phyloP scores from a whole-genome alignment of 2,329 filamentous ascomycete species.

The Fusarium sp. region DNA sequence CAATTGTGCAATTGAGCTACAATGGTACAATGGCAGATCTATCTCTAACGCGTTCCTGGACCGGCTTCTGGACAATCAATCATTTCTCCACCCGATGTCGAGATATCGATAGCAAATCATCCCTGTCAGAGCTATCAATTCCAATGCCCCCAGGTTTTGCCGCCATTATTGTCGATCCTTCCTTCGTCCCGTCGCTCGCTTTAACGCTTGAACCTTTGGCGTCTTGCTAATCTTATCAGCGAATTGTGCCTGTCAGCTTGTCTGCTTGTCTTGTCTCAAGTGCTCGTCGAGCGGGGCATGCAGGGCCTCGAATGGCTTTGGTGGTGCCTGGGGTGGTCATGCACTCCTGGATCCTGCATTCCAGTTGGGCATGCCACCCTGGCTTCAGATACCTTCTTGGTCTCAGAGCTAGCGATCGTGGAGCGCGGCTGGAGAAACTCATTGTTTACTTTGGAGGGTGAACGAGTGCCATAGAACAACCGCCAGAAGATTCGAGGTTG shows the following conservation, averaged over 20 bases:
- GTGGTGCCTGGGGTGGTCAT: constrained; percentile 27
- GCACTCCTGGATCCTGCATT: constrained; percentile 47
- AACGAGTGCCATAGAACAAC: constrained; percentile 17
- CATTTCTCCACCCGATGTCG: neutral
- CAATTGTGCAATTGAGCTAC: constrained; percentile 26
- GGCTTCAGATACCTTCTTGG: constrained; percentile 13
- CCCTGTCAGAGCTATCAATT: constrained; percentile 28
- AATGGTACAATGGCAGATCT: constrained; percentile 6
- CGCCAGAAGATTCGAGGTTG: constrained; percentile 25
- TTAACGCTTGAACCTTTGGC: constrained; percentile 25
- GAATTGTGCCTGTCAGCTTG: constrained; percentile 19
- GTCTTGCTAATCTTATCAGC: constrained; percentile 36
- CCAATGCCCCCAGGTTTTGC: constrained; percentile 35
- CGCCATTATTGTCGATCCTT: constrained; percentile 35
- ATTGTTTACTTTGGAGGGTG: constrained; percentile 28
- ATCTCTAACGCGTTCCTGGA: constrained; percentile 14
- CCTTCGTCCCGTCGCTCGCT: constrained; percentile 1
- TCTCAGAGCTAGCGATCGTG: constrained; percentile 20
- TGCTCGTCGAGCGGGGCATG: neutral
- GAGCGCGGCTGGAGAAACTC: constrained; percentile 12
- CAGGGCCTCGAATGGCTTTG: constrained; percentile 7
- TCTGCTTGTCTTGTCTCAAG: constrained; percentile 4
- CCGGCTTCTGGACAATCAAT: neutral
- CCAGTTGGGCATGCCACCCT: constrained; percentile 25
- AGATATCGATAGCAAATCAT: constrained; percentile 27